phyloP scores from a whole-genome alignment of 192 early-diverging fungal genomes.

The Podila epigama region DNA sequence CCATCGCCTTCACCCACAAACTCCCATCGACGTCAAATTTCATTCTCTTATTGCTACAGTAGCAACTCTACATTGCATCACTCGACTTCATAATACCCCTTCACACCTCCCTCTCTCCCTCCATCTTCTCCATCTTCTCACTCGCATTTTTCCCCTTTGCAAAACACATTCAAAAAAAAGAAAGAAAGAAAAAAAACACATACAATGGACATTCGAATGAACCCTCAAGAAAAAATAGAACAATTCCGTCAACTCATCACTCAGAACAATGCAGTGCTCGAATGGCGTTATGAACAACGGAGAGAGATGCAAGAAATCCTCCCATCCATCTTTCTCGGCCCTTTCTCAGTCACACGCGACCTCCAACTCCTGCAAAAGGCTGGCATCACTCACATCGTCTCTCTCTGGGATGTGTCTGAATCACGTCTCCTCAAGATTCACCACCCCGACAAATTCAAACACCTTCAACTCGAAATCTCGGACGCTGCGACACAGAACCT shows the following conservation, averaged over 20 bases:
- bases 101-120: neutral
- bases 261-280: conserved; percentile 21
- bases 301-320: conserved; percentile 84
- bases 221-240: conserved; percentile 10
- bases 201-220: neutral
- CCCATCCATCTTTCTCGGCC: conserved; percentile 78
- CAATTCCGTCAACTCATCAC: conserved; percentile 30
- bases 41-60: neutral
- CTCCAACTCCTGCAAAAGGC: conserved; percentile 57
- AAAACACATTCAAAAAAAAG: too few relatives aligned
- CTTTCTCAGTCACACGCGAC: conserved; percentile 75
- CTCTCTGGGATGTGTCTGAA: conserved; percentile 78
- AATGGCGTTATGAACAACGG: conserved; percentile 80
- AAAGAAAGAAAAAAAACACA: neutral
- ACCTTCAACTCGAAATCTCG: conserved; percentile 76
- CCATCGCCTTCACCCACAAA: too few relatives aligned
- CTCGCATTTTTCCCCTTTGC: neutral
- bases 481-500: conserved; percentile 85
- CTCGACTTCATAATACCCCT: neutral
- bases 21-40: too few relatives aligned
- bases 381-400: conserved; percentile 80
- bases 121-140: neutral
- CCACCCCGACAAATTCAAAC: conserved; percentile 65
- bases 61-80: conserved; percentile 5
- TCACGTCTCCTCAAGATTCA: conserved; percentile 60